Evolutionary conservation across 495 filamentous ascomycete genomes (phyloP).

Genomic region (Neurospora sp.): DNA sequence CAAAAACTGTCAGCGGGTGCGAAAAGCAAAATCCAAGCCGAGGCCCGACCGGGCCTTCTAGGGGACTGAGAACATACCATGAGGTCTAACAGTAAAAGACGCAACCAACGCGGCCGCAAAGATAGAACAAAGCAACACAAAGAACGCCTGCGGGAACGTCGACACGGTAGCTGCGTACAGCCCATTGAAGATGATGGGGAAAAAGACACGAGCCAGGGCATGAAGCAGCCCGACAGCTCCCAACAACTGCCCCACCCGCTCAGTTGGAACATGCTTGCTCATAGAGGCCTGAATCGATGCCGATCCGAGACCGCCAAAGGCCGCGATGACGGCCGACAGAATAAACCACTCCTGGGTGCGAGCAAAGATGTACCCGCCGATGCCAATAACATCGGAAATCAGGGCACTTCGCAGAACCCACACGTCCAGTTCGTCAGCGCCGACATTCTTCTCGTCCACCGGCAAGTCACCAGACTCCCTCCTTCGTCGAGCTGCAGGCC

Average conservation of each 20-base stretch:
- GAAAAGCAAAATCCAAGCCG: background rate
- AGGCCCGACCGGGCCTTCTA: background rate
- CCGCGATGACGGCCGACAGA: slow-evolving; percentile 56
- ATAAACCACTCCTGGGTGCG: slow-evolving; percentile 47
- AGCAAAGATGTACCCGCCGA: slow-evolving; percentile 59
- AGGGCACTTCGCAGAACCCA: slow-evolving; percentile 65
- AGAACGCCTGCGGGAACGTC: slow-evolving; percentile 69
- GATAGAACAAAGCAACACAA: slow-evolving; percentile 56
- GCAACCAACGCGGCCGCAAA: slow-evolving; percentile 57
- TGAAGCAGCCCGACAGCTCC: slow-evolving; percentile 83
- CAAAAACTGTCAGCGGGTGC: slow-evolving; percentile 1
- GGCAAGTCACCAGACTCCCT: slow-evolving; percentile 19
- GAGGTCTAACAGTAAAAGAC: slow-evolving; percentile 59
- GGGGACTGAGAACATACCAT: slow-evolving; percentile 46
- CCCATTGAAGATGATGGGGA: slow-evolving; percentile 71
- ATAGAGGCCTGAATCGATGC: slow-evolving; percentile 74
- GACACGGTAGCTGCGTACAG: slow-evolving; percentile 76
- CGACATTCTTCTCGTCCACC: slow-evolving; percentile 40
- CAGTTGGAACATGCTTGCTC: slow-evolving; percentile 81
- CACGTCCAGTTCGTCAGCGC: slow-evolving; percentile 74
- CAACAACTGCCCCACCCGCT: slow-evolving; percentile 71
- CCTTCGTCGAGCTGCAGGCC: slow-evolving; percentile 23
- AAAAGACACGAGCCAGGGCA: slow-evolving; percentile 66
- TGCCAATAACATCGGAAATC: slow-evolving; percentile 67
- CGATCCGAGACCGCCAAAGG: slow-evolving; percentile 72